Conservation (phyloP, 1,284 basidiomycete genomes). For the Cutaneotrichosporon dermatis region DNA sequence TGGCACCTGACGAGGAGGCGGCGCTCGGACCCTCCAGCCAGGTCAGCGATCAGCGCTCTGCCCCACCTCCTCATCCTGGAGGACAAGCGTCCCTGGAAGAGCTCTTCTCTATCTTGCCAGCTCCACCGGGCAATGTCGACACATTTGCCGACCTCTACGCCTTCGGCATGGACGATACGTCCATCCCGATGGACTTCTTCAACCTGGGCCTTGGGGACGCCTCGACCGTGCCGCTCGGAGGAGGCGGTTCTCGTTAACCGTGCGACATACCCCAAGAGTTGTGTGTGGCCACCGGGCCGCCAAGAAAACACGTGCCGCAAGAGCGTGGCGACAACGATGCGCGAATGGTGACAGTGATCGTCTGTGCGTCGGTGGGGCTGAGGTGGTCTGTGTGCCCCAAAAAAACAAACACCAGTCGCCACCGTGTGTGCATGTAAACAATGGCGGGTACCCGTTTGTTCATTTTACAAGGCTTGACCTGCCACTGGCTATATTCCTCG, state of each 20-base stretch:
- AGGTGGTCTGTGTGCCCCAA: too few relatives aligned
- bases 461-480: background rate
- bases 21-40: background rate
- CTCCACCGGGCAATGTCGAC: constrained; percentile 1
- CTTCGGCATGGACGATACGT: constrained; percentile 5
- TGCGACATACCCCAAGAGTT: background rate
- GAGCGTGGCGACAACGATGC: too few relatives aligned
- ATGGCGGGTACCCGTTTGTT: too few relatives aligned
- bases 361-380: too few relatives aligned
- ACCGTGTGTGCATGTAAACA: too few relatives aligned
- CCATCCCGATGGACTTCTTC: constrained; percentile 4
- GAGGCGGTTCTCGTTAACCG: background rate
- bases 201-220: background rate
- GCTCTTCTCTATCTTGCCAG: constrained; percentile 12
- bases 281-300: background rate
- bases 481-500: background rate
- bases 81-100: constrained; percentile 5
- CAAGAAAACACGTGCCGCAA: too few relatives aligned
- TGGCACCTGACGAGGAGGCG: constrained; percentile 11
- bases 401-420: too few relatives aligned
- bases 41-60: background rate
- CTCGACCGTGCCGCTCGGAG: background rate
- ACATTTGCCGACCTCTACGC: constrained; percentile 19
- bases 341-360: too few relatives aligned
- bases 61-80: background rate